These are phyloP conservation scores for Globisporangium yorkense DNA, from an alignment of 352 stramenopile genomes.

Conservation along the genomic window DNA sequence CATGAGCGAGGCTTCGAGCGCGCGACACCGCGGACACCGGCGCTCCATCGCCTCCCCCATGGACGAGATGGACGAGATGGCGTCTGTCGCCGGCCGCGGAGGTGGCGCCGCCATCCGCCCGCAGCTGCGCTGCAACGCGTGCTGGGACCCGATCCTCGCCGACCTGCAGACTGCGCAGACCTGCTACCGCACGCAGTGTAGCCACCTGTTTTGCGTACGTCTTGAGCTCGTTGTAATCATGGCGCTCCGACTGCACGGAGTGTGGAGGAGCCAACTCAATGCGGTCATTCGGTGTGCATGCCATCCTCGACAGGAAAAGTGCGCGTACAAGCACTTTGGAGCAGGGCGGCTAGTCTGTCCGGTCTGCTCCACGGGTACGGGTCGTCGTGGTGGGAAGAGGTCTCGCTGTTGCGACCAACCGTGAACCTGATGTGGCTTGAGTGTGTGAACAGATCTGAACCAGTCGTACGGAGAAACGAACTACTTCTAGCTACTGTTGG, in stretches of 20 bases:
- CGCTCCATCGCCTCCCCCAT: conserved; percentile 20
- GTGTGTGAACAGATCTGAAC: conserved; percentile 30
- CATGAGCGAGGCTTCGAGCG: conserved; percentile 77
- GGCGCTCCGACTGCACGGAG: neutral
- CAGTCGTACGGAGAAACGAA: conserved; percentile 29
- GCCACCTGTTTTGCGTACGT: conserved; percentile 69
- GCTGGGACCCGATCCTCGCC: conserved; percentile 63
- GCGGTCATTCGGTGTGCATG: neutral
- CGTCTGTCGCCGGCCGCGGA: conserved; percentile 10
- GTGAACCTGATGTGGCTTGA: neutral
- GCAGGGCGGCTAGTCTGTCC: conserved; percentile 56
- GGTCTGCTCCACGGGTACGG: conserved; percentile 42
- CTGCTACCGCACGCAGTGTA: conserved; percentile 73
- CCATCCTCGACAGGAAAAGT: conserved; percentile 58
- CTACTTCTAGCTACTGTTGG: neutral
- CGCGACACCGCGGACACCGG: conserved; percentile 31
- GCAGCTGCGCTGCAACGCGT: conserved; percentile 69
- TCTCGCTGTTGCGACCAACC: neutral
- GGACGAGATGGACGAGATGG: conserved; percentile 43
- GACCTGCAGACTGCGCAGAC: conserved; percentile 63
- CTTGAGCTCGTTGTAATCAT: neutral
- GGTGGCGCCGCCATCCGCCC: conserved; percentile 25
- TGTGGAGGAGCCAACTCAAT: neutral
- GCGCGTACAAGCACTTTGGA: conserved; percentile 79
- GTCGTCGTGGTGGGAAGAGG: neutral